Base-by-base conservation (phyloP, 768 basidiomycete genomes). In the Fomitopsis pulvina region DNA sequence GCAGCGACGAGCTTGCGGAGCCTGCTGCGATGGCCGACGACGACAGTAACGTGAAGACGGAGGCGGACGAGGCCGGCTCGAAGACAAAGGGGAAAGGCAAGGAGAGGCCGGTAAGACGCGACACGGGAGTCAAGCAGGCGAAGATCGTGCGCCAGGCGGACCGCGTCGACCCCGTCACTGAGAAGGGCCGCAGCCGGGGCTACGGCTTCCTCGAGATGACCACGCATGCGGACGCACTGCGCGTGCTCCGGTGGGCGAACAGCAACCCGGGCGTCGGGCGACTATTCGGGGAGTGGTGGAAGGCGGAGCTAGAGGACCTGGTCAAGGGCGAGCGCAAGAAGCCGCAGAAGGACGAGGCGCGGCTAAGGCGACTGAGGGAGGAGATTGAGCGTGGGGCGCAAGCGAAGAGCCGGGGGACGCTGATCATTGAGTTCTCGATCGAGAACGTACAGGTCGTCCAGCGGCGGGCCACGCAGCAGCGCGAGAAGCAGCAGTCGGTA, bases 381-480 rank as follows among this genome's bases (percentile, higher is more conserved):
- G 80, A 83, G 60, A 63, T 78, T 40, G 67, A 58, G 32, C 76
- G 70, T 50, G 74, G 69, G 51, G 68, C 64, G 16, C 72, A 71
- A 40, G 78, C 73, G 32, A 70, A 71, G 16, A 54, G 58, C 21
- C 70, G 57, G 51, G 76, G 76, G 14, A 73, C 80, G 4, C 66
- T 96, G 53, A 85, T 95, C 59, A 81, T 92, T n/a, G 94, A 98
- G 68, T 96, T 96, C 66, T 93, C 92, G 34, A 92, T 97, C 45
- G 93, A 97, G 71, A 97, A 97, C 60, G 71, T 90, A 18, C 87
- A 92, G 67, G 91, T 94, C 26, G 83, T 93, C 32, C 86, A 87
- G 55, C 73, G 91, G 49, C 74, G 92, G 59, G 74, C 75, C 32
- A 76, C 79, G 1, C 72, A 71, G 48, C 75, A 73, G 53, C 69